These are phyloP conservation scores for Gossypioides kirkii DNA, from an alignment of 345 rosid species.

Conservation along the genomic window DNA sequence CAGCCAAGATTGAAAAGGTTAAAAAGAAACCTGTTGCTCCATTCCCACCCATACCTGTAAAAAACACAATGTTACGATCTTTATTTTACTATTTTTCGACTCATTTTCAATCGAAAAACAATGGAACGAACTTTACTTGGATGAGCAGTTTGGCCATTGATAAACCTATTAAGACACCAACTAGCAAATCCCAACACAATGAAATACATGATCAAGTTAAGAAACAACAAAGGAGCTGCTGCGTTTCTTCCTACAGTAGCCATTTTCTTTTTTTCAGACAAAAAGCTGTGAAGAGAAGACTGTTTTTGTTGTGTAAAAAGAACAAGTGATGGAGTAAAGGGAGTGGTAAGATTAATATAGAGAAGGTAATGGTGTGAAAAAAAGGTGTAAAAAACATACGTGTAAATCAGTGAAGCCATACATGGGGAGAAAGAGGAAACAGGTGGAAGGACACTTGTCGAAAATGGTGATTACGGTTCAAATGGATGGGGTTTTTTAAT, in stretches of 20 bases:
- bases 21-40: conserved; percentile 85
- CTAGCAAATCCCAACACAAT: conserved; percentile 81
- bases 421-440: conserved; percentile 18
- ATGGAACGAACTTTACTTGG: conserved; percentile 47
- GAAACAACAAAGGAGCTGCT: conserved; percentile 86
- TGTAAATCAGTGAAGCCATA: conserved; percentile 15
- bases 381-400: conserved; percentile 13
- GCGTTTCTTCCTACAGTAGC: conserved; percentile 66
- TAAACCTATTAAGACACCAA: conserved; percentile 69
- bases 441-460: conserved; percentile 52
- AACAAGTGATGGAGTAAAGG: background rate
- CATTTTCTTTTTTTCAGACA: conserved; percentile 11
- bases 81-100: background rate
- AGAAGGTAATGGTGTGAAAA: conserved; percentile 3
- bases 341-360: conserved; percentile 3
- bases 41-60: conserved; percentile 70
- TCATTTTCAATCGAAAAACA: background rate
- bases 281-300: background rate
- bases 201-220: conserved; percentile 70
- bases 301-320: background rate
- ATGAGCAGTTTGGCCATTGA: conserved; percentile 71
- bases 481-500: background rate
- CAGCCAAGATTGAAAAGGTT: conserved; percentile 53
- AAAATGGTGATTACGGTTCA: background rate
- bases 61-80: background rate